These are phyloP conservation scores for Sambucus nigra DNA, from an alignment of 129 eudicot species.

Conservation along the genomic window DNA sequence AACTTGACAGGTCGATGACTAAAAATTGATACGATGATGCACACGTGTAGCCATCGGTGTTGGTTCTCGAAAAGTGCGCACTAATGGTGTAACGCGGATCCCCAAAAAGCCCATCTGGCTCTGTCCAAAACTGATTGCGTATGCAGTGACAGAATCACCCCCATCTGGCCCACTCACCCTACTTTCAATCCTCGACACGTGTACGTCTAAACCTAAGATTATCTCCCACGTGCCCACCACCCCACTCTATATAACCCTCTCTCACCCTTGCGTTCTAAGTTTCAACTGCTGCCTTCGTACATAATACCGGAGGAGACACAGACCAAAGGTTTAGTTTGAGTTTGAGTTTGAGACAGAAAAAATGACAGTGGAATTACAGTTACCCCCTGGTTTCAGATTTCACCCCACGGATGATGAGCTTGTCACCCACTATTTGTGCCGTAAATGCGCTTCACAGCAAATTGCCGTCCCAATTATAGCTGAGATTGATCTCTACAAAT, in stretches of 20 bases:
- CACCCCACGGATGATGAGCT: slow-evolving; percentile 66
- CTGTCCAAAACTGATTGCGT: no score
- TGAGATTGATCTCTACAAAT: slow-evolving; percentile 62
- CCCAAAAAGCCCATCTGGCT: no score
- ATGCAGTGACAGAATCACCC: no score
- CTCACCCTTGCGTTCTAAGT: slow-evolving; percentile 18
- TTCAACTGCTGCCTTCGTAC: slow-evolving; percentile 19
- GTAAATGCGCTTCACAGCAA: slow-evolving; percentile 43
- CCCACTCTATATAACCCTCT: slow-evolving; percentile 23
- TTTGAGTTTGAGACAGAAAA: background rate
- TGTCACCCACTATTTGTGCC: slow-evolving; percentile 46
- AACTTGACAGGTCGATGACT: no score
- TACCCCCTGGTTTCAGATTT: slow-evolving; percentile 62
- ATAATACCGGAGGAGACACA: background rate
- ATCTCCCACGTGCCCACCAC: no score
- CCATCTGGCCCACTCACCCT: no score
- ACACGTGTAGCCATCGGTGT: no score
- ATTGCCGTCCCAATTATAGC: slow-evolving; percentile 45
- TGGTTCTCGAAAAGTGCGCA: no score
- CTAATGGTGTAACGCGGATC: no score
- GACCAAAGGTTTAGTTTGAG: background rate
- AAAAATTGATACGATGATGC: no score
- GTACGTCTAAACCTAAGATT: no score
- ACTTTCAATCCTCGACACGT: no score
- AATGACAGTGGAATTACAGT: slow-evolving; percentile 21